Evolutionary conservation across 2,329 filamentous ascomycete genomes (phyloP).

Genomic region (Hypoxylon sp.): DNA sequence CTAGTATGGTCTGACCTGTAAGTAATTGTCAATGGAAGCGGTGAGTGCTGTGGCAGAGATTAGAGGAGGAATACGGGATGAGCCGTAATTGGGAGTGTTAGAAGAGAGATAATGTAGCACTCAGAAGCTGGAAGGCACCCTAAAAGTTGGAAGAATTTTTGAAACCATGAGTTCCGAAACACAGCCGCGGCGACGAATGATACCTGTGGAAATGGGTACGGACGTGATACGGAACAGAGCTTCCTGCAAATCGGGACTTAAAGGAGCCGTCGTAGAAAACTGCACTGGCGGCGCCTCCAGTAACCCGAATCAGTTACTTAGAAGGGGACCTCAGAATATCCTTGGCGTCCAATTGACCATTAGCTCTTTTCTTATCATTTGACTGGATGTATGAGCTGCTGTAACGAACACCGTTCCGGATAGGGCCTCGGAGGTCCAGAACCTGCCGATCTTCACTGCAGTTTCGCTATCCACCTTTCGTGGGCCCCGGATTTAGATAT

Average conservation of each 20-base stretch:
- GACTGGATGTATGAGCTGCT: background rate
- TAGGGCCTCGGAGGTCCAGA: conserved; percentile 33
- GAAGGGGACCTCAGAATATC: background rate
- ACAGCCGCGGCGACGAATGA: conserved; percentile 29
- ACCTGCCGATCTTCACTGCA: conserved; percentile 26
- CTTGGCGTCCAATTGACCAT: conserved; percentile 4
- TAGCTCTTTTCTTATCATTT: conserved; percentile 2
- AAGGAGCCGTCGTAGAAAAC: conserved; percentile 10
- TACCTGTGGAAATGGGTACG: conserved; percentile 38
- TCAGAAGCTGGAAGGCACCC: conserved; percentile 13
- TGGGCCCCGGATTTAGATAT: conserved; percentile 17
- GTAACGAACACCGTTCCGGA: conserved; percentile 22
- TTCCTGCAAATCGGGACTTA: conserved; percentile 23
- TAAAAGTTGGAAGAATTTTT: conserved; percentile 15
- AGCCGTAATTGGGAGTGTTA: conserved; percentile 11
- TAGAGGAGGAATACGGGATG: conserved; percentile 8
- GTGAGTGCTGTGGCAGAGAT: conserved; percentile 17
- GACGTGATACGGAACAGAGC: conserved; percentile 31
- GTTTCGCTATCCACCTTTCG: conserved; percentile 5
- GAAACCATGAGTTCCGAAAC: conserved; percentile 13
- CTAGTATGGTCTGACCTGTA: conserved; percentile 13
- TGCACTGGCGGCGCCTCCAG: conserved; percentile 12
- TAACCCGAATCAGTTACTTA: conserved; percentile 7
- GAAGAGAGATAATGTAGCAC: conserved; percentile 25
- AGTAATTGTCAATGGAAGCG: conserved; percentile 4